phyloP scores from a whole-genome alignment of 805 yeast species.

The Kockiozyma suomiensis region DNA sequence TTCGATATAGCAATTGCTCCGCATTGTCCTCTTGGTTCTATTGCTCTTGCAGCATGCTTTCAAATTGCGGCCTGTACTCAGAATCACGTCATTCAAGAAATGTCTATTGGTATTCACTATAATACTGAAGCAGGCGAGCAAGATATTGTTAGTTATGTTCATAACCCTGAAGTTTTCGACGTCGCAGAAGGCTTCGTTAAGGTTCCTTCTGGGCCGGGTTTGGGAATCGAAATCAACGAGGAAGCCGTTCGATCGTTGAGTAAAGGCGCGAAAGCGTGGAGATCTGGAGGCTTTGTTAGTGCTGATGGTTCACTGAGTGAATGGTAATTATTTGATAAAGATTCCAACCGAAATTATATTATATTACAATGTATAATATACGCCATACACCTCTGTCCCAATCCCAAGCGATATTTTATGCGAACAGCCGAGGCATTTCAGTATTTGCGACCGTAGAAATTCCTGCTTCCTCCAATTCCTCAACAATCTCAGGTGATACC shows the following conservation, averaged over 20 bases:
- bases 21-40: constrained; percentile 42
- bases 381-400: background rate
- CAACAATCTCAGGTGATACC: background rate
- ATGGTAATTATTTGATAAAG: constrained; percentile 9
- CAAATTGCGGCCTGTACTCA: constrained; percentile 37
- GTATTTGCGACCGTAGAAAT: background rate
- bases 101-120: constrained; percentile 40
- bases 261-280: constrained; percentile 24
- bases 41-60: constrained; percentile 40
- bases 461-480: background rate
- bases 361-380: background rate
- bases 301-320: constrained; percentile 24
- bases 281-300: constrained; percentile 23
- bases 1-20: constrained; percentile 42
- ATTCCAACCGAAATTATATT: background rate
- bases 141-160: constrained; percentile 37
- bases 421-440: background rate
- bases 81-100: constrained; percentile 39
- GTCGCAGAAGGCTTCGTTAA: constrained; percentile 37
- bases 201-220: constrained; percentile 38
- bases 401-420: background rate
- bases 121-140: constrained; percentile 35
- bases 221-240: constrained; percentile 38
- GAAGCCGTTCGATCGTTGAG: constrained; percentile 19
- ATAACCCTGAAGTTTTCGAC: constrained; percentile 35